Percentiles rank a stretch among this genome's conserved stretches.
These are phyloP conservation scores for Bolboschoenoplectus hybrid DNA, from an alignment of 202 grass and related monocot species.

Conservation along the genomic window DNA sequence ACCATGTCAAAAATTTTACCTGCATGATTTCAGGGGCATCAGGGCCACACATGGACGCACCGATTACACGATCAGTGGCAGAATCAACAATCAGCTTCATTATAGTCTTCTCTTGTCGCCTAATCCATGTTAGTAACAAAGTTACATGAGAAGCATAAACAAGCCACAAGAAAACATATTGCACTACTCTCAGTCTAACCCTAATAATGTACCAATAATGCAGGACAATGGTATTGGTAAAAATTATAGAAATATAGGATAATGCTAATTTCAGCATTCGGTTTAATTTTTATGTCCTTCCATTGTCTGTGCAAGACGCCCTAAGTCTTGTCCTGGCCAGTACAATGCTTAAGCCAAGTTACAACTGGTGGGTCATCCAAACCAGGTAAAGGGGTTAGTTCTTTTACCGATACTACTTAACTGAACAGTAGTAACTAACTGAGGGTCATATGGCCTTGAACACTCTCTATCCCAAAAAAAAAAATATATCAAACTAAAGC, in stretches of 20 bases:
- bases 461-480: background rate
- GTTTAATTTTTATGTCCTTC: background rate
- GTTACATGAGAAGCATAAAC: slow-evolving; percentile 17
- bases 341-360: background rate
- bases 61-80: slow-evolving; percentile 72
- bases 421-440: background rate
- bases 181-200: background rate
- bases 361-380: background rate
- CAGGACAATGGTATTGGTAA: background rate
- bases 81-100: slow-evolving; percentile 96
- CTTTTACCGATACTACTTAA: background rate
- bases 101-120: slow-evolving; percentile 78
- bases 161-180: slow-evolving; percentile 6
- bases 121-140: slow-evolving; percentile 36
- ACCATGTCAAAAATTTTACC: slow-evolving; percentile 39
- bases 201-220: background rate
- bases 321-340: background rate
- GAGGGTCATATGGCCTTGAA: background rate
- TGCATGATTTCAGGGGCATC: slow-evolving; percentile 98
- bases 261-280: slow-evolving; percentile 11
- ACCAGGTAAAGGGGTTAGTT: background rate
- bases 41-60: slow-evolving; percentile 92
- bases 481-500: background rate
- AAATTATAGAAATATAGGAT: background rate
- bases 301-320: background rate